Base-by-base conservation (phyloP, 2,329 filamentous ascomycete genomes). In the Podosphaera xanthii region DNA sequence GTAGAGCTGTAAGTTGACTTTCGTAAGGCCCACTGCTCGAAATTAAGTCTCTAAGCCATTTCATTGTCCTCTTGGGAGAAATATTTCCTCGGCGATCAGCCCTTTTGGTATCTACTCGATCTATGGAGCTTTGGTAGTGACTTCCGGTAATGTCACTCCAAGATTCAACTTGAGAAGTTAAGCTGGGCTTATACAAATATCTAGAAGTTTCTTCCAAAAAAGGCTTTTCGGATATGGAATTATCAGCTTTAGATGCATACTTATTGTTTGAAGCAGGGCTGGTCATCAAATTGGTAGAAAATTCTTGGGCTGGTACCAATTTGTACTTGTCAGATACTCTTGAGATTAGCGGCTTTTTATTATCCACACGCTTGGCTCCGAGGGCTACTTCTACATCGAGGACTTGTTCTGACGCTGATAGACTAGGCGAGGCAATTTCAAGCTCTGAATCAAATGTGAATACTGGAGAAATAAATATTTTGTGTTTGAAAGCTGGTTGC, bases 41-140 rank as follows among this genome's bases (percentile, higher is more conserved):
- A 33, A 68, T 59, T 42, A 67, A 34, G 40, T 67, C 63, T 61
- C 61, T 64, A 14, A 68, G 61, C 67, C 67, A 68, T 36, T 65
- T 61, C 46, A 67, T 63, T 22, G 63, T 66, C 10, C 60, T 59
- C 2, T 60, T 57, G 35, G 53, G 58, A 22, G 44, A 40, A 44
- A 12, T 44, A 4, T 44, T 44, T 2, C 10, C 10, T 14, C 10
- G 3, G 40, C 40, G 40, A 12, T 44, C 40, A 44, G n/a, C 10
- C 10, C n/a, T 12, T 12, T 44, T 44, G n/a, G 10, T 12, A 14
- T 44, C 5, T 6, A 12, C 40, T 12, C n/a, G 40, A 44, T 44
- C 40, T 12, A 44, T 3, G 5, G n/a, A 3, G 6, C 30, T 46
- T 31, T 44, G 4, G 14, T 33, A 12, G 12, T 54, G 42, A 38